Base-by-base conservation (phyloP, 2,329 filamentous ascomycete genomes). In the Metarhizium rileyi region DNA sequence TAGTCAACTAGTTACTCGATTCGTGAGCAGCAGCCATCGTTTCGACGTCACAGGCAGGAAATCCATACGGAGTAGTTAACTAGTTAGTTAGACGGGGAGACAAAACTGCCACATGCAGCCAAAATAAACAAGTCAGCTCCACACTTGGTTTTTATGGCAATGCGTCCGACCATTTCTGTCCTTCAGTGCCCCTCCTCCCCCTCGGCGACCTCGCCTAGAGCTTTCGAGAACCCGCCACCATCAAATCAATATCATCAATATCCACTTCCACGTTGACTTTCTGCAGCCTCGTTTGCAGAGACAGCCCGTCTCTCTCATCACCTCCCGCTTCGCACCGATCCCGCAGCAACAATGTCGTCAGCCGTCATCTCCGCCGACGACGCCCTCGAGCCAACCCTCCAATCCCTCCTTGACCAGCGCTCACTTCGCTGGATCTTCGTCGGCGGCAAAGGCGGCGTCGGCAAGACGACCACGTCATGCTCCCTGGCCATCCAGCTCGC, bases 401-500 rank as follows among this genome's bases (percentile, higher is more conserved):
- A 96, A 73, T 87, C 87, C 56, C 90, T 98, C 64, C 82, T 98
- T 62, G 89, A 95, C 74, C 93, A 98, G 70, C 89, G 90, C 70
- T 85, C 87, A 30, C 83, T 98, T 50, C 88, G 93, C 66, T 98
- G 93, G 93, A 95, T 98, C 71, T 98, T 98, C 63, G 93, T 98
- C 53, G 93, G 93, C 62, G 93, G 93, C 58, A 98, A 98, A 73
- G 93, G 93, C 63, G 93, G 93, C 66, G 93, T 98, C 43, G 93
- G 93, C 68, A 98, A 98, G 77, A 98, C 93, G 26, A 98, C 93
- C n/a, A 98, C 93, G 16, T 97, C 91, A 7, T 98, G 93, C 73
- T 96, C 91, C 9, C 86, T 98, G 56, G 93, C 93, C 56, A 97
- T 98, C 66, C 93, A 98, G 72, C 87, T 98, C 57, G 90, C 93